Base-by-base conservation (phyloP, 768 basidiomycete genomes). In the Phaffia australis region DNA sequence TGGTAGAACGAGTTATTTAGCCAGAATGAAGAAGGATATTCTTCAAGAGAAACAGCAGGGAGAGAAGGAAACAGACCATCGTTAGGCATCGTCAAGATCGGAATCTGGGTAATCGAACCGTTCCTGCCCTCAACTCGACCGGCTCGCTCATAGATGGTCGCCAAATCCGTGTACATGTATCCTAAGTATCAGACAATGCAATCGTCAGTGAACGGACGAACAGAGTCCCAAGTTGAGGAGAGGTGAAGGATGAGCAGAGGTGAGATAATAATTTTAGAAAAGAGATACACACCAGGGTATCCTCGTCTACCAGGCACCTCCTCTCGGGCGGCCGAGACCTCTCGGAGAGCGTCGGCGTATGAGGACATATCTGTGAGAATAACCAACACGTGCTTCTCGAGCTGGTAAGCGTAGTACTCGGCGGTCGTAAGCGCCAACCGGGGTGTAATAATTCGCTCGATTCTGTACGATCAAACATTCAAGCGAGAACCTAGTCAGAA, bases 321-420 rank as follows among this genome's bases (percentile, higher is more conserved):
- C 79, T 99, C 95, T 70, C 95, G 88, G 25, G 95, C 95, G 64
- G 95, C 94, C 60, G 95, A 99, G 56, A 99, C 94, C 80, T 91
- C 93, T 77, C 93, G 90, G 76, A 97, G 79, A 6, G 92, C 92
- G 78, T 97, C 92, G 52, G 92, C 92, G 77, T 97, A 95, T 55
- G 91, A 94, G 46, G 88, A 91, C 95, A 99, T 99, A 77, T 99
- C 95, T 55, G 95, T 99, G 76, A 98, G 80, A 77, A 99, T 98
- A 69, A 99, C 95, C 76, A 99, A 82, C 57, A 99, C 95, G 79
- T 99, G 95, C 80, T 98, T 99, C 81, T 98, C 95, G 66, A 99
- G 81, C 76, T 98, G 94, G 80, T 99, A 99, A 35, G 95, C 95
- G 75, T 95, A 98, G 81, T 98, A 99, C 73, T 99, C 95, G 64